Conservation (phyloP, 2,329 filamentous ascomycete genomes). For the Bipolaris oryzae region DNA sequence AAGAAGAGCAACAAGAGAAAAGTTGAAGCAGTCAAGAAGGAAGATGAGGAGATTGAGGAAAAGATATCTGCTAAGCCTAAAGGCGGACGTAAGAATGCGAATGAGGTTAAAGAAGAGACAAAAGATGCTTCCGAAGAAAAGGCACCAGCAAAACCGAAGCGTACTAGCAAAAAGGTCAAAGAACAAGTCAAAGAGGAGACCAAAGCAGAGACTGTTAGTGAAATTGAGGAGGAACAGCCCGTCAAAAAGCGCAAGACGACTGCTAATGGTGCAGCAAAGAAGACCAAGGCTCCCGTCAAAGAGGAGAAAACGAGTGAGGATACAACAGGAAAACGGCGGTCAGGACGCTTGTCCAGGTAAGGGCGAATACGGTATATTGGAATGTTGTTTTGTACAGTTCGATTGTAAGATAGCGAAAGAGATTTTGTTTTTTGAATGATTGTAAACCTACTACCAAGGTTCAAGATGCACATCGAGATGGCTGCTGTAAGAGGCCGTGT, state of each 20-base stretch:
- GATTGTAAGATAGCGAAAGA: background rate
- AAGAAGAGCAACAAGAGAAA: conserved; percentile 48
- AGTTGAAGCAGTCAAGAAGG: conserved; percentile 31
- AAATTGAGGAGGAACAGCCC: conserved; percentile 28
- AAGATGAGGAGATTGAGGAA: conserved; percentile 25
- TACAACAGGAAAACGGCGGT: conserved; percentile 27
- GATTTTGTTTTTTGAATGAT: background rate
- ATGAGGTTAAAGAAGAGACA: conserved; percentile 29
- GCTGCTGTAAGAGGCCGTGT: background rate
- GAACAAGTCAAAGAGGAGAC: conserved; percentile 24
- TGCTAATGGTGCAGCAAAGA: conserved; percentile 17
- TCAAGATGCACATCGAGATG: background rate
- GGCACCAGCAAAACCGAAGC: conserved; percentile 16
- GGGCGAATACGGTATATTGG: background rate
- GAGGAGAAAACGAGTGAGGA: conserved; percentile 23
- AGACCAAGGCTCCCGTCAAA: conserved; percentile 15
- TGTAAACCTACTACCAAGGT: background rate
- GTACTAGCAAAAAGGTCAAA: conserved; percentile 12
- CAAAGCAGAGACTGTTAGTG: conserved; percentile 25
- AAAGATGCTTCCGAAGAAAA: conserved; percentile 32
- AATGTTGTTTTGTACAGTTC: background rate
- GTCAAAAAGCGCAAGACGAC: conserved; percentile 37
- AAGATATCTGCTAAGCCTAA: conserved; percentile 25
- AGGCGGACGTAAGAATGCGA: conserved; percentile 29
- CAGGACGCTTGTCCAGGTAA: conserved; percentile 29